phyloP scores from a whole-genome alignment of 495 filamentous ascomycete genomes.

The Aspergillus sclerotioniger region DNA sequence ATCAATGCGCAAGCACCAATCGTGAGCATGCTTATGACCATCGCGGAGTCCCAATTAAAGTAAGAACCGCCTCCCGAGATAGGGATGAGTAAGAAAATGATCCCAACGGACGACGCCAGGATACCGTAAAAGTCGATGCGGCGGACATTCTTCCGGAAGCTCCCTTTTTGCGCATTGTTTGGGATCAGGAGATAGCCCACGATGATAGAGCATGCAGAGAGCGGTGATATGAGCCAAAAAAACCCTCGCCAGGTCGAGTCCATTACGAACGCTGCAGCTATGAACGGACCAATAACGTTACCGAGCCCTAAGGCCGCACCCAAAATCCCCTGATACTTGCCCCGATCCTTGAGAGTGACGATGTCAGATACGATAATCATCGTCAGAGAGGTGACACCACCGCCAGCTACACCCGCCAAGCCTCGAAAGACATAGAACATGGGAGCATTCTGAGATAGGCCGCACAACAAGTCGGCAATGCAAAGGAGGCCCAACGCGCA shows the following conservation, averaged over 20 bases:
- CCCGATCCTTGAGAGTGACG: slow-evolving; percentile 44
- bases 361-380: slow-evolving; percentile 53
- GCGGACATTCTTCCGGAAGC: slow-evolving; percentile 41
- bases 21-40: slow-evolving; percentile 61
- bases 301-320: slow-evolving; percentile 42
- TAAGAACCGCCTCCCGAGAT: slow-evolving; percentile 62
- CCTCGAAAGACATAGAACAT: slow-evolving; percentile 58
- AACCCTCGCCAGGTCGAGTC: slow-evolving; percentile 49
- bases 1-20: slow-evolving; percentile 48
- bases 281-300: slow-evolving; percentile 45
- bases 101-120: slow-evolving; percentile 47
- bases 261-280: slow-evolving; percentile 45
- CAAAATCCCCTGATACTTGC: slow-evolving; percentile 47
- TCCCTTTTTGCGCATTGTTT: slow-evolving; percentile 36
- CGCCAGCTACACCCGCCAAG: slow-evolving; percentile 53
- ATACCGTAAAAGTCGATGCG: slow-evolving; percentile 58
- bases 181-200: slow-evolving; percentile 45
- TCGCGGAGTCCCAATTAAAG: slow-evolving; percentile 58
- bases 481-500: slow-evolving; percentile 47
- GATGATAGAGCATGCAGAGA: slow-evolving; percentile 39
- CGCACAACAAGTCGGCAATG: slow-evolving; percentile 53
- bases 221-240: slow-evolving; percentile 45
- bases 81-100: slow-evolving; percentile 60
- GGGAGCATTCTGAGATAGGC: slow-evolving; percentile 45
- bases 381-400: slow-evolving; percentile 49